A percentile compares a stretch with the other conserved stretches of the same genome.
These are phyloP conservation scores for Acanthamoeba healyi DNA, from an alignment of 208 protist genomes.

Conservation along the genomic window DNA sequence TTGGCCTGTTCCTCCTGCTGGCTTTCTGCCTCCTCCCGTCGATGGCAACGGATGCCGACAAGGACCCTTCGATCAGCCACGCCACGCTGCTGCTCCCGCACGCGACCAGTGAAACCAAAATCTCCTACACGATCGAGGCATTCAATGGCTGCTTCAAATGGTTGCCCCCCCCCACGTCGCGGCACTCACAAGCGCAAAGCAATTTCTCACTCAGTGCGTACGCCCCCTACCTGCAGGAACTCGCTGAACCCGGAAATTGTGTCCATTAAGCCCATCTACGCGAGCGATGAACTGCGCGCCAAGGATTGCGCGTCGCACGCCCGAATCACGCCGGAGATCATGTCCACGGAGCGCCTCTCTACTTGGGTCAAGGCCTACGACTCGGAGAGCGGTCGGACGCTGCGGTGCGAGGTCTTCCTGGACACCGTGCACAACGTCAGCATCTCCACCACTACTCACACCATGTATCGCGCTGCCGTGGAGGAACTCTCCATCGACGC, in stretches of 20 bases:
- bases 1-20: constrained; percentile 31
- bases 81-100: constrained; percentile 66
- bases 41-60: not conserved
- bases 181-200: not conserved
- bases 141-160: constrained; percentile 77
- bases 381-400: constrained; percentile 31
- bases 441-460: constrained; percentile 69
- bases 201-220: not conserved
- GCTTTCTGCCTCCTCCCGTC: not conserved
- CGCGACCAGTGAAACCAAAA: constrained; percentile 23
- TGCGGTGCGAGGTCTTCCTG: constrained; percentile 72
- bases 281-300: constrained; percentile 6
- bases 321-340: constrained; percentile 58
- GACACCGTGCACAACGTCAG: constrained; percentile 62
- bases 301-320: constrained; percentile 27
- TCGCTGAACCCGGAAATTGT: constrained; percentile 72
- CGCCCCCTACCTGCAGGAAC: too few relatives aligned
- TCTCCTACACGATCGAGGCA: constrained; percentile 52
- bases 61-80: constrained; percentile 66
- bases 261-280: constrained; percentile 47
- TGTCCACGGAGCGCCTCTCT: constrained; percentile 71
- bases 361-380: constrained; percentile 49
- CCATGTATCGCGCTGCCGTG: constrained; percentile 61
- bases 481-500: constrained; percentile 56
- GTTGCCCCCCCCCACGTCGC: not conserved